Evolutionary conservation across 305 asterid genomes (phyloP).

Genomic region (Solanum hybrid): DNA sequence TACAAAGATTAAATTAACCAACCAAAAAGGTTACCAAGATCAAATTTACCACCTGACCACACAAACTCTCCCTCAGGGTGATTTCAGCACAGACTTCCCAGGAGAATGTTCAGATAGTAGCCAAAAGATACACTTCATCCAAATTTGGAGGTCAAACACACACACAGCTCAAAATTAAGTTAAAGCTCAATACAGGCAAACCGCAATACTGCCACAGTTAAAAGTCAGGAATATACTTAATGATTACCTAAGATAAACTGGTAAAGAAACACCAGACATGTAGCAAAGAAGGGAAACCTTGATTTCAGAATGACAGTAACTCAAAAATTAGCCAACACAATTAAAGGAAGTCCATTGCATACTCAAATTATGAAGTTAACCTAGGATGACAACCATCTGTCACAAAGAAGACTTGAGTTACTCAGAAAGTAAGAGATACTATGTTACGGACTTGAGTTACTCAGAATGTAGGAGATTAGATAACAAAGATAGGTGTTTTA

Average conservation of each 20-base stretch:
- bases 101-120: not conserved
- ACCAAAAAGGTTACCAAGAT: not conserved
- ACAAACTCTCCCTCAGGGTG: not conserved
- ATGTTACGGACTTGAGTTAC: not conserved
- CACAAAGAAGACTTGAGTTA: not conserved
- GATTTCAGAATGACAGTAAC: not conserved
- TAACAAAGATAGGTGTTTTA: not conserved
- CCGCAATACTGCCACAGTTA: not conserved
- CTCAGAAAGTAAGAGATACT: not conserved
- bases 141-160: not conserved
- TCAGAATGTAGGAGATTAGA: not conserved
- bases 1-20: not conserved
- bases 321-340: not conserved
- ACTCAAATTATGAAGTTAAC: not conserved
- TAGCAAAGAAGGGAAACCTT: not conserved
- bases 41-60: not conserved
- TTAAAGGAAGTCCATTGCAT: not conserved
- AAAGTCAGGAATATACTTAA: not conserved
- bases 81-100: not conserved
- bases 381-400: not conserved
- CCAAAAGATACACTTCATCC: not conserved
- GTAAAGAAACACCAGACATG: not conserved
- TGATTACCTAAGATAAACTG: not conserved
- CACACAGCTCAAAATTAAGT: not conserved
- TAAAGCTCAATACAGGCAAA: not conserved